Evolutionary conservation across 139 green algal species (phyloP).

Genomic region (Chlorella vulgaris): DNA sequence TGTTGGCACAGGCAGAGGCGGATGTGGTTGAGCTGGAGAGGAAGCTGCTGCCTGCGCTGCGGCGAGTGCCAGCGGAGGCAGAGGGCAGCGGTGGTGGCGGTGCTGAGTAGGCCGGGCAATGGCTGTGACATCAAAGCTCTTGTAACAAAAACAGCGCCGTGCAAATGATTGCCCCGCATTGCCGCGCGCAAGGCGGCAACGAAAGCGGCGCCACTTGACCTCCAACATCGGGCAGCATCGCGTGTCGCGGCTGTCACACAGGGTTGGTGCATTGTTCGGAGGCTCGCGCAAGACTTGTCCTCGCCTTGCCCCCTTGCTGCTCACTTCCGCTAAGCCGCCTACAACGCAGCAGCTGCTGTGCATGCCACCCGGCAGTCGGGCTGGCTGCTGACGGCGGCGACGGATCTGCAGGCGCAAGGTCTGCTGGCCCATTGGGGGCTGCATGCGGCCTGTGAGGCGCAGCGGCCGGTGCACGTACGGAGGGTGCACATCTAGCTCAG

Average conservation of each 20-base stretch:
- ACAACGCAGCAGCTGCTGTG: background rate
- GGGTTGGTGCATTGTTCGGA: too few relatives aligned
- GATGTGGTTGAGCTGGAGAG: background rate
- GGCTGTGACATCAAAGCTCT: background rate
- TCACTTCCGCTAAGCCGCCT: too few relatives aligned
- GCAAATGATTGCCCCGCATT: too few relatives aligned
- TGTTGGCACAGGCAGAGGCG: background rate
- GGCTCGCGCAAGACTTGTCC: too few relatives aligned
- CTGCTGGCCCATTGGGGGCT: constrained; percentile 4
- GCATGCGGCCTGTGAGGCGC: constrained; percentile 15
- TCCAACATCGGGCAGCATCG: too few relatives aligned
- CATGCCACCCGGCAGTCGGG: background rate
- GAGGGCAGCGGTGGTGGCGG: too few relatives aligned
- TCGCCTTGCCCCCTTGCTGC: too few relatives aligned
- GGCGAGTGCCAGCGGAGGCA: background rate
- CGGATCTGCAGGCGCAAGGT: constrained; percentile 21
- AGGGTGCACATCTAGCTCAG: too few relatives aligned
- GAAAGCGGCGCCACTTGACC: too few relatives aligned
- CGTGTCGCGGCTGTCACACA: too few relatives aligned
- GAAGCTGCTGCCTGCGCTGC: constrained; percentile 1
- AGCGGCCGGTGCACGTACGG: background rate
- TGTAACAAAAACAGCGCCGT: background rate
- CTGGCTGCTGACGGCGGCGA: background rate
- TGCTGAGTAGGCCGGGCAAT: background rate
- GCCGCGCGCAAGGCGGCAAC: too few relatives aligned